Evolutionary conservation across 345 rosid genomes (phyloP).

Genomic region (Melastoma malabathricum): DNA sequence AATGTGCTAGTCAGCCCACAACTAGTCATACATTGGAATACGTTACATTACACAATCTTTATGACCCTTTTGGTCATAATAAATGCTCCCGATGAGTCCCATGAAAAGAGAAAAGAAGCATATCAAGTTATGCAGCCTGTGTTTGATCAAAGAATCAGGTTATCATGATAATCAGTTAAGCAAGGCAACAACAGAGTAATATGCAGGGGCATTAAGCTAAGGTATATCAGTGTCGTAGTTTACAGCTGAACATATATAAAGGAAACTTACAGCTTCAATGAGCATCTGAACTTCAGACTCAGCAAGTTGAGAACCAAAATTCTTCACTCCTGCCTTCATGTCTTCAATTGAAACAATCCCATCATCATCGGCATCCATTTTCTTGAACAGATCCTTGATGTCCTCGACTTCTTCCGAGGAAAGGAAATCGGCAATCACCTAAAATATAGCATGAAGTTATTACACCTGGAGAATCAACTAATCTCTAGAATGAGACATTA

Average conservation of each 20-base stretch:
- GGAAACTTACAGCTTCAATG: slow-evolving; percentile 76
- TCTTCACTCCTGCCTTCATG: slow-evolving; percentile 75
- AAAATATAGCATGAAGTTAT: slow-evolving; percentile 5
- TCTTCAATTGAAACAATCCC: slow-evolving; percentile 83
- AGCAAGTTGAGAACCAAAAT: slow-evolving; percentile 68
- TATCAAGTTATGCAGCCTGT: too few species aligned
- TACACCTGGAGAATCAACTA: neutral
- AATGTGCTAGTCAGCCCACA: too few species aligned
- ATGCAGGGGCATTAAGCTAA: too few species aligned
- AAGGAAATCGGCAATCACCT: slow-evolving; percentile 97
- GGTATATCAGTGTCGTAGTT: neutral
- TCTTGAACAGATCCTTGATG: slow-evolving; percentile 86
- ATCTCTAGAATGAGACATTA: neutral
- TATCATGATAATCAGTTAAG: too few species aligned
- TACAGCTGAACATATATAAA: slow-evolving; percentile 4
- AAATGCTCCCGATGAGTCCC: too few species aligned
- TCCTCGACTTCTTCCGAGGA: slow-evolving; percentile 84
- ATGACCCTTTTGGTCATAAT: too few species aligned
- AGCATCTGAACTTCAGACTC: slow-evolving; percentile 96
- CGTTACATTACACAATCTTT: too few species aligned
- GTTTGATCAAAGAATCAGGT: too few species aligned
- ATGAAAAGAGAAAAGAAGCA: too few species aligned
- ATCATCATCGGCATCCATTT: slow-evolving; percentile 83
- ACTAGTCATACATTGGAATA: too few species aligned
- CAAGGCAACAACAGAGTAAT: too few species aligned